Evolutionary conservation across 768 basidiomycete genomes (phyloP).

Genomic region (Saitozyma sp.): DNA sequence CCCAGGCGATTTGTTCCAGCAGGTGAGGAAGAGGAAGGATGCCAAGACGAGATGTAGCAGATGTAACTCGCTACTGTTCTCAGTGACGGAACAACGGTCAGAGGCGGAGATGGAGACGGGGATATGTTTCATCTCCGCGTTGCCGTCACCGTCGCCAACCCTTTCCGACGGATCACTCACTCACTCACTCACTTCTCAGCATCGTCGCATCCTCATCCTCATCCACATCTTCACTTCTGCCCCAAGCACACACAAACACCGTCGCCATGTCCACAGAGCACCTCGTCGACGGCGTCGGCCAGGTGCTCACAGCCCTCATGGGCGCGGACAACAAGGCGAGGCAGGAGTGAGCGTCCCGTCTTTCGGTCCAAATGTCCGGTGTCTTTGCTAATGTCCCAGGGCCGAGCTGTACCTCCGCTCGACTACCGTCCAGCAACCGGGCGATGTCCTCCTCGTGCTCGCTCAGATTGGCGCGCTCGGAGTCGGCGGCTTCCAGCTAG

Average conservation of each 20-base stretch:
- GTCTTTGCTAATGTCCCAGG: constrained; percentile 8
- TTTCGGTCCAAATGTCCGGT: neutral
- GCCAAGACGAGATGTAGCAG: too few species aligned
- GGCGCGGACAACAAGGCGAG: constrained; percentile 25
- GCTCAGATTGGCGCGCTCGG: constrained; percentile 45
- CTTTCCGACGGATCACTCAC: too few species aligned
- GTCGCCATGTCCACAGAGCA: constrained; percentile 45
- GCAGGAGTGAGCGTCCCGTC: constrained; percentile 23
- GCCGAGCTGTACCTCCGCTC: constrained; percentile 35
- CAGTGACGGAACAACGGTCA: too few species aligned
- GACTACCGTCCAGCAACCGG: constrained; percentile 24
- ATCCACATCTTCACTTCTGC: neutral
- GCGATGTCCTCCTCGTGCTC: constrained; percentile 33
- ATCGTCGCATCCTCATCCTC: neutral
- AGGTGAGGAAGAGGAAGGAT: neutral
- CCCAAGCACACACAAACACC: neutral
- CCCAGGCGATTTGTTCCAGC: neutral
- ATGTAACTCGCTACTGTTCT: too few species aligned
- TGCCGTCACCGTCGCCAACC: too few species aligned
- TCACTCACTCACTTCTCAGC: too few species aligned
- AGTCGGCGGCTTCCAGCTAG: constrained; percentile 43
- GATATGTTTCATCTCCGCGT: too few species aligned
- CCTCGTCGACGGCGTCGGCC: constrained; percentile 32
- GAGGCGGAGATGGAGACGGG: too few species aligned
- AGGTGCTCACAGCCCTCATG: constrained; percentile 38